Evolutionary conservation across 768 basidiomycete species (phyloP).

Genomic region (Tricholoma terreum): DNA sequence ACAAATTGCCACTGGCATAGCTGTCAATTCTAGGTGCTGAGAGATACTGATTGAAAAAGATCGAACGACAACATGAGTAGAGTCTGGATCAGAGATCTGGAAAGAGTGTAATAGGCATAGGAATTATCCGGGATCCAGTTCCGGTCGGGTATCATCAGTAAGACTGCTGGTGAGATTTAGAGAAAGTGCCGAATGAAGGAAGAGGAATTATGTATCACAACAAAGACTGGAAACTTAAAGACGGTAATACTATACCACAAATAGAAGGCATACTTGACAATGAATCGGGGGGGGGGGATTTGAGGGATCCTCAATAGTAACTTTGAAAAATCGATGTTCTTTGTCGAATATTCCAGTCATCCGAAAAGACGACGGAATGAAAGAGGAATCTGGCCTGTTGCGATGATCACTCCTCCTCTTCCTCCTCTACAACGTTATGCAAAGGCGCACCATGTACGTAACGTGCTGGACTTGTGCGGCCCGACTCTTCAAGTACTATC

Average conservation of each 20-base stretch:
- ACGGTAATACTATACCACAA: constrained; percentile 1
- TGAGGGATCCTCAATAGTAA: neutral
- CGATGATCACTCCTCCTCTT: constrained; percentile 54
- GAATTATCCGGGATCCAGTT: constrained; percentile 15
- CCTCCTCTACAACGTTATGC: constrained; percentile 83
- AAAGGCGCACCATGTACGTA: constrained; percentile 85
- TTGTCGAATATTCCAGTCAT: neutral
- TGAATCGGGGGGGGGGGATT: neutral
- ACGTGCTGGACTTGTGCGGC: constrained; percentile 62
- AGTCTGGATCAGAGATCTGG: constrained; percentile 12
- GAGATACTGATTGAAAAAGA: neutral
- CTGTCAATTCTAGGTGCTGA: neutral
- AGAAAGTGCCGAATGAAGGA: neutral
- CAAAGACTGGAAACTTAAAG: neutral
- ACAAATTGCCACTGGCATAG: constrained; percentile 4
- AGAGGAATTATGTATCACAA: neutral
- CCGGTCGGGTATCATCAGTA: constrained; percentile 22
- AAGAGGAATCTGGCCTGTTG: neutral
- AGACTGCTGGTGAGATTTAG: constrained; percentile 6
- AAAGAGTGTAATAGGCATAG: constrained; percentile 12
- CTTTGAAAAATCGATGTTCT: neutral
- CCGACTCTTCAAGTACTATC: constrained; percentile 42
- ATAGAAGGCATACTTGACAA: neutral
- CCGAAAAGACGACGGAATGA: neutral
- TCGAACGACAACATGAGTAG: neutral